Evolutionary conservation across 1,284 basidiomycete species (phyloP), one percentile per base, ranked within the genome.

Genomic region (Malassezia globosa): DNA sequence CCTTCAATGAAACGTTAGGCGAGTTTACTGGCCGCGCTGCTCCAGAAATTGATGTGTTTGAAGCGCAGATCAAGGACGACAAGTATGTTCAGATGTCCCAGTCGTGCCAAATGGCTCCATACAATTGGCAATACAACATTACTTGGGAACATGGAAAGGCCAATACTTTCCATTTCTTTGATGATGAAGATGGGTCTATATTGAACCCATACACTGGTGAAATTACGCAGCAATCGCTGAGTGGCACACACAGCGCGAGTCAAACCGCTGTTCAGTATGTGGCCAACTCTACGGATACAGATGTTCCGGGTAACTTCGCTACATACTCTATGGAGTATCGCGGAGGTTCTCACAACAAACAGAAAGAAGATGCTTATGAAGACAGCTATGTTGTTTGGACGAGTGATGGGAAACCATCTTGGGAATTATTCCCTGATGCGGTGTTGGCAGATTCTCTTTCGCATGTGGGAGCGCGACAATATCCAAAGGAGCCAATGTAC

Each of bases 51-150:
- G 82, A 83, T 64, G 72, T 82, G 48, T 72, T 82, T 59, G 81
- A 82, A 66, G 79, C 78, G 1, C 79, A 80, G 65, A 58, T 63
- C 7, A 35, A 31, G 10, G 48, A 48, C 11, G 37, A 45, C 8
- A 39, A 40, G 6, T 44, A 44, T 13, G 59, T 69, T 29, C 82
- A 81, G 59, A 82, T 81, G 2, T 87, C 85, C 2, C 86, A 88
- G 72, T 83, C 81, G 54, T 77, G 77, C 59, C 85, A 88, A 72
- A 72, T 78, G 36, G 85, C 85, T 14, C 79, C 80, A 0, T 79
- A 79, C 68, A 77, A 80, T 60, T 66, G 66, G 16, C 58, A 42
- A 5, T 69, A 74, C 54, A 44, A 61, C 37, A 43, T 64, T 8
- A 59, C 44, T 47, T 47, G 61, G 59, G 51, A 55, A 21, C 60